Conservation (phyloP, 768 basidiomycete genomes). For the Agrocybe praecox region DNA sequence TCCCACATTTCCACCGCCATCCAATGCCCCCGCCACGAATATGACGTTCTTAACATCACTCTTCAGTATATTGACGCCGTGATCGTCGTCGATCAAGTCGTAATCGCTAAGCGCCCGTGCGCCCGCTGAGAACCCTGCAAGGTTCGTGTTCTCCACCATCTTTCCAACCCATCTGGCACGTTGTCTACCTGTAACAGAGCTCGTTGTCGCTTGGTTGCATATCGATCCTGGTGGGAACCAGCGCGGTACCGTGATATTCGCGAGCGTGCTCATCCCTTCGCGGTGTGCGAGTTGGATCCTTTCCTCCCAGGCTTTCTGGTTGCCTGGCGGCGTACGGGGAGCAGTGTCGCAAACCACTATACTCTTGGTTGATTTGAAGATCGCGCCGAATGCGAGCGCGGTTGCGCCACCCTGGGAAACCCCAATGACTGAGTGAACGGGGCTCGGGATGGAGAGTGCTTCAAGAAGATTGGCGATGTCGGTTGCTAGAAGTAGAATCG, state of each 20-base stretch:
- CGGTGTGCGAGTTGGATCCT: slow-evolving; percentile 39
- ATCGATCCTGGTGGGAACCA: slow-evolving; percentile 49
- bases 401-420: slow-evolving; percentile 58
- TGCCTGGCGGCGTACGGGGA: slow-evolving; percentile 44
- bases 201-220: slow-evolving; percentile 2
- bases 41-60: slow-evolving; percentile 32
- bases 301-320: slow-evolving; percentile 51
- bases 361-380: slow-evolving; percentile 35
- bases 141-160: slow-evolving; percentile 41
- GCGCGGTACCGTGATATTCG: slow-evolving; percentile 41
- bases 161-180: slow-evolving; percentile 30
- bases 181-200: slow-evolving; percentile 4
- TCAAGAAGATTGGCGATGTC: slow-evolving; percentile 44
- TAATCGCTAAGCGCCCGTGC: slow-evolving; percentile 48
- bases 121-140: slow-evolving; percentile 47
- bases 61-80: slow-evolving; percentile 17
- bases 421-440: slow-evolving; percentile 49
- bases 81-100: slow-evolving; percentile 23
- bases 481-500: slow-evolving; percentile 46
- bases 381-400: slow-evolving; percentile 46
- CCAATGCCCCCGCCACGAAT: slow-evolving; percentile 48
- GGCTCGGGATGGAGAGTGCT: slow-evolving; percentile 33
- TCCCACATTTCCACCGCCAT: slow-evolving; percentile 50
- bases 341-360: slow-evolving; percentile 53
- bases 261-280: slow-evolving; percentile 44